These are phyloP conservation scores for Grosmannia penicillata DNA, from an alignment of 2,329 filamentous ascomycete species.

Conservation along the genomic window DNA sequence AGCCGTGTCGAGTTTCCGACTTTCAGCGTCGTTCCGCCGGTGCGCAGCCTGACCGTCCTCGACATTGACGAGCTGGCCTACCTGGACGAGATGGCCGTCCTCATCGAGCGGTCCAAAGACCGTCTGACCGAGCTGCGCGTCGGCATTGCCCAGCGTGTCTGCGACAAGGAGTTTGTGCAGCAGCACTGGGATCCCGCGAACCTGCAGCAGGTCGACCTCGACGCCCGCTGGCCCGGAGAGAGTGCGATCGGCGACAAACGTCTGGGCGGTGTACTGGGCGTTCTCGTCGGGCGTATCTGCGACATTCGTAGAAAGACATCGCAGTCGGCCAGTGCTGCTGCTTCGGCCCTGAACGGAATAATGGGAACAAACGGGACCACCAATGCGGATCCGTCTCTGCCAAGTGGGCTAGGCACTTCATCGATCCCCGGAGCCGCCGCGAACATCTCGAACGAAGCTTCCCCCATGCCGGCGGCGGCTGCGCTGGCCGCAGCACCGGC, in stretches of 20 bases:
- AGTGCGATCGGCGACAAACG: slow-evolving; percentile 46
- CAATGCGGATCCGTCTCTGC: neutral
- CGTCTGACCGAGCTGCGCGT: slow-evolving; percentile 57
- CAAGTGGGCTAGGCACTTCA: too few species aligned
- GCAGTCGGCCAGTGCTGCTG: too few species aligned
- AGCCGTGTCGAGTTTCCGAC: slow-evolving; percentile 61
- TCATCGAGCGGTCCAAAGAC: slow-evolving; percentile 56
- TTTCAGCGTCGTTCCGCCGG: slow-evolving; percentile 60
- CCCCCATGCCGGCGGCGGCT: too few species aligned
- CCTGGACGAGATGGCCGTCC: slow-evolving; percentile 65
- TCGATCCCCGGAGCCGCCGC: too few species aligned
- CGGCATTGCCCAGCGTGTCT: slow-evolving; percentile 45
- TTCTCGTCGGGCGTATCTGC: slow-evolving; percentile 52
- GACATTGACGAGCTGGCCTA: slow-evolving; percentile 76
- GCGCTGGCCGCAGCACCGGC: too few species aligned
- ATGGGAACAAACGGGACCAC: too few species aligned
- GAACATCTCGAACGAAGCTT: too few species aligned
- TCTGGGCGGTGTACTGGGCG: slow-evolving; percentile 53
- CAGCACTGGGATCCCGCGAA: slow-evolving; percentile 46
- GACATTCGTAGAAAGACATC: slow-evolving; percentile 29
- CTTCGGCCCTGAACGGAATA: too few species aligned
- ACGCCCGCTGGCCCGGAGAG: slow-evolving; percentile 38
- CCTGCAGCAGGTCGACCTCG: slow-evolving; percentile 49
- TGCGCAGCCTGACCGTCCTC: slow-evolving; percentile 62
- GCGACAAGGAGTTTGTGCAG: slow-evolving; percentile 36